phyloP scores from a whole-genome alignment of 768 basidiomycete species.

The Tricholoma flavovirens region DNA sequence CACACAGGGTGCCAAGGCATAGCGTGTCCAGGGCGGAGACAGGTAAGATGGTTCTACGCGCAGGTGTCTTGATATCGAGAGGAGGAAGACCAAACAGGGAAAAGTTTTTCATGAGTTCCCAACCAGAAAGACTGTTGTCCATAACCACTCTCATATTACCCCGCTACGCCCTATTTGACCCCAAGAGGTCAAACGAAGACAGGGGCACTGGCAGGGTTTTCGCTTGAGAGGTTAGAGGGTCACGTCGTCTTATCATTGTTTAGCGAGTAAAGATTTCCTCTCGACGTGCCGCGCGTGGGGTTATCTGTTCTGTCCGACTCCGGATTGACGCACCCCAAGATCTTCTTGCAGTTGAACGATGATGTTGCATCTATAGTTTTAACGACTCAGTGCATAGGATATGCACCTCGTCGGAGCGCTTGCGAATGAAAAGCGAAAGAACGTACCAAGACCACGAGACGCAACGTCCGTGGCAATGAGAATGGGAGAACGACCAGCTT shows the following conservation, averaged over 20 bases:
- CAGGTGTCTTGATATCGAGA: constrained; percentile 34
- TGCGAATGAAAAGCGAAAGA: constrained; percentile 35
- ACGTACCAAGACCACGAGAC: constrained; percentile 99
- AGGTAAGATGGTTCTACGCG: constrained; percentile 47
- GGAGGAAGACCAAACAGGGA: constrained; percentile 22
- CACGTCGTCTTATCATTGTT: not conserved
- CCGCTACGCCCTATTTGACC: not conserved
- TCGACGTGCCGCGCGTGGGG: constrained; percentile 9
- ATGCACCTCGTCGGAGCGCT: constrained; percentile 38
- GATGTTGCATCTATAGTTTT: constrained; percentile 6
- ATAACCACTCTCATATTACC: constrained; percentile 28
- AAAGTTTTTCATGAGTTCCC: constrained; percentile 15
- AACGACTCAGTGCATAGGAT: constrained; percentile 15
- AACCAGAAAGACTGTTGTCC: constrained; percentile 18
- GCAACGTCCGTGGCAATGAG: constrained; percentile 99
- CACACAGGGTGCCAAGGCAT: constrained; percentile 28
- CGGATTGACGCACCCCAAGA: constrained; percentile 6
- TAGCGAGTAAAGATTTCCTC: not conserved
- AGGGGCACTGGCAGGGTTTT: not conserved
- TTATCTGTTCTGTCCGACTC: constrained; percentile 8
- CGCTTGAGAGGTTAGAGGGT: constrained; percentile 1
- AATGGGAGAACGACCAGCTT: constrained; percentile 95
- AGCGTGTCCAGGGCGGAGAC: constrained; percentile 47
- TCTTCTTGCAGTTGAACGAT: constrained; percentile 2
- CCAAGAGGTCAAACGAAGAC: not conserved